Percentiles rank a stretch among this genome's conserved stretches.
These are phyloP conservation scores for Ceratobasidium theobromae DNA, from an alignment of 1,284 basidiomycete species.

Conservation along the genomic window DNA sequence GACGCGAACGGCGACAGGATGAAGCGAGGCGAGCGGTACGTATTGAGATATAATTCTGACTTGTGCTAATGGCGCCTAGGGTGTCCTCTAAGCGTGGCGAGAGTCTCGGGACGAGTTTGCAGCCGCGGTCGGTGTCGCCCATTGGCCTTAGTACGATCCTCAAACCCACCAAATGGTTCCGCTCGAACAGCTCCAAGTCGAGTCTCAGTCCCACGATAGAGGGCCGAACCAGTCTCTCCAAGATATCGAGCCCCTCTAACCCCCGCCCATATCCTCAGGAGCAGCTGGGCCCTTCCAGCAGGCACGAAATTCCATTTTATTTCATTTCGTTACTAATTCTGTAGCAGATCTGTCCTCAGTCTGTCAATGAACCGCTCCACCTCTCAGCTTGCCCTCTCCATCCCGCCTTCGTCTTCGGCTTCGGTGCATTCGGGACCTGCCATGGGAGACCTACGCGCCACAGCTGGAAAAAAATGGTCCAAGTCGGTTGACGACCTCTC, in stretches of 20 bases:
- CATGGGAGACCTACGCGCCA: conserved; percentile 56
- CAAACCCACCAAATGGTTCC: conserved; percentile 54
- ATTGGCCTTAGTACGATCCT: conserved; percentile 49
- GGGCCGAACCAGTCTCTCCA: conserved; percentile 46
- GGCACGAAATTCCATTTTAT: background rate
- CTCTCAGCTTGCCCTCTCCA: conserved; percentile 17
- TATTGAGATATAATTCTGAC: background rate
- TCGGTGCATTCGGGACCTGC: conserved; percentile 47
- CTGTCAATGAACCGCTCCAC: conserved; percentile 47
- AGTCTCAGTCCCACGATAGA: conserved; percentile 8
- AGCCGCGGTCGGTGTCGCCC: conserved; percentile 44
- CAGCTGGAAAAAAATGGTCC: conserved; percentile 72
- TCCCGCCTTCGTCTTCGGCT: conserved; percentile 9
- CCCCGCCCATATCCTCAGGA: conserved; percentile 53
- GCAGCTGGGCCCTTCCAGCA: background rate
- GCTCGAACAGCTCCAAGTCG: conserved; percentile 35
- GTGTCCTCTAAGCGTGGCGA: conserved; percentile 1
- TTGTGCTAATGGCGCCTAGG: background rate
- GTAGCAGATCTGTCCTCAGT: conserved; percentile 64
- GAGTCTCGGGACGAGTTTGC: conserved; percentile 10
- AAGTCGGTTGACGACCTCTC: conserved; percentile 74
- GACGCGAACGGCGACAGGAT: conserved; percentile 3
- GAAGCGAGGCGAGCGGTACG: background rate
- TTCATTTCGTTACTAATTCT: conserved; percentile 32
- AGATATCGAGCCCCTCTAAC: conserved; percentile 79